Base-by-base conservation (phyloP, 2,329 filamentous ascomycete species). In the Cercospora sp. region DNA sequence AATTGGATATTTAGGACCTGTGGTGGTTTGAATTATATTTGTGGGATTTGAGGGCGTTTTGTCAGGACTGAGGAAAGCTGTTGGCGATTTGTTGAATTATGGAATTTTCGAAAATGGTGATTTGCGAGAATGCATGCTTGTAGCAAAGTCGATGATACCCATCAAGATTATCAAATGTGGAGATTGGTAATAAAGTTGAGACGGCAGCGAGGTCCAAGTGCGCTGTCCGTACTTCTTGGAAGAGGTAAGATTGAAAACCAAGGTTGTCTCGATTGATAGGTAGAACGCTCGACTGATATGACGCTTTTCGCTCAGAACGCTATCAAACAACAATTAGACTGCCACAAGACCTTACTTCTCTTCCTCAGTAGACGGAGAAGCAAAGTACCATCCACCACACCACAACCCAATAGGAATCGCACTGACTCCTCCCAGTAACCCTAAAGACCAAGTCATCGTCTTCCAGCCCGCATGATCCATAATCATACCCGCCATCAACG, bases 361-460 rank as follows among this genome's bases (percentile, higher is more conserved):
- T 8, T 30, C 13, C 5, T 40, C 13, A 0, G 2, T 3, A 7
- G 33, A 40, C 33, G 33, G 2, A n/a, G 33, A 16, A 5, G 33
- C 3, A 13, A 40, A 63, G 20, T 63, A 28, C 69, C 72, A 70
- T 1, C 69, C 71, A n/a, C 69, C 72, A 64, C 67, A 71, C 23
- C 62, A 72, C 26, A 68, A 42, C 5, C 64, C 77, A 3, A 81
- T 80, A 3, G 86, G 85, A 3, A 86, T 67, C 3, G 82, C 82
- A 23, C 82, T 85, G 2, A 83, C 72, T 0, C 80, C 82, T 60
- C 81, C 80, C 66, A 88, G 36, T 9, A 73, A 18, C 2, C 68
- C 71, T 36, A 73, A 59, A 7, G 68, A 40, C 69, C 66, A 68
- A n/a, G 60, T 72, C 73, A 73, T 74, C 20, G 66, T 68, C 31